Percentiles rank a stretch among this genome's conserved stretches.
phyloP scores from a whole-genome alignment of 805 yeast species.

The Saccharomycopsis sp. region DNA sequence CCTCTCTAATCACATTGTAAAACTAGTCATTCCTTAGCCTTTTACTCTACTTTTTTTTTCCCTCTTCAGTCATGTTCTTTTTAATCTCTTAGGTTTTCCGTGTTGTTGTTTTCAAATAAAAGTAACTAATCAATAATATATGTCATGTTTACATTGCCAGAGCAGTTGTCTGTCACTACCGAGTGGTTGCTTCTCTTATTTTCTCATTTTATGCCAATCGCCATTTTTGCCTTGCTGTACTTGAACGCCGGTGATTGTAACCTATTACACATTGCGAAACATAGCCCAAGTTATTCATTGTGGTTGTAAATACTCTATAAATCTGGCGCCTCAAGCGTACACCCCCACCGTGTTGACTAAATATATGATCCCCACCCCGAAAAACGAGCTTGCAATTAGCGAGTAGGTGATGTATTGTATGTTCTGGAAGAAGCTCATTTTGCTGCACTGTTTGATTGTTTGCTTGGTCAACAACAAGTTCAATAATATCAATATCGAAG shows the following conservation, averaged over 20 bases:
- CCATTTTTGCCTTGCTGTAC: no score
- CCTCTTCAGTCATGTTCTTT: background rate
- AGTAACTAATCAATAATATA: background rate
- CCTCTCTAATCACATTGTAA: background rate
- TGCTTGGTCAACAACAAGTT: background rate
- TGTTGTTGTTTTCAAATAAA: background rate
- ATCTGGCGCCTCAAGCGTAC: background rate
- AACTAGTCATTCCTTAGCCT: background rate
- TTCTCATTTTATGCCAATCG: no score
- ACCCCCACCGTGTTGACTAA: background rate
- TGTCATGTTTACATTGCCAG: no score
- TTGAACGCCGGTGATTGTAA: no score
- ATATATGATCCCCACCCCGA: background rate
- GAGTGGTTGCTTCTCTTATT: no score
- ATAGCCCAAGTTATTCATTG: no score
- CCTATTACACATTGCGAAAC: no score
- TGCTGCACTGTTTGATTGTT: background rate
- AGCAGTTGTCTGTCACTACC: no score
- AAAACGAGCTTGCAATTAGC: background rate
- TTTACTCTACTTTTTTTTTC: background rate
- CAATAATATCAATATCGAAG: background rate
- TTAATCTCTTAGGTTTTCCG: background rate
- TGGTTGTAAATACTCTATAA: no score
- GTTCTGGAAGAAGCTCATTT: background rate
- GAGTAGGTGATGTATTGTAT: background rate